These are phyloP conservation scores for Colletotrichum cuscutae DNA, from an alignment of 2,329 filamentous ascomycete genomes.

Conservation along the genomic window DNA sequence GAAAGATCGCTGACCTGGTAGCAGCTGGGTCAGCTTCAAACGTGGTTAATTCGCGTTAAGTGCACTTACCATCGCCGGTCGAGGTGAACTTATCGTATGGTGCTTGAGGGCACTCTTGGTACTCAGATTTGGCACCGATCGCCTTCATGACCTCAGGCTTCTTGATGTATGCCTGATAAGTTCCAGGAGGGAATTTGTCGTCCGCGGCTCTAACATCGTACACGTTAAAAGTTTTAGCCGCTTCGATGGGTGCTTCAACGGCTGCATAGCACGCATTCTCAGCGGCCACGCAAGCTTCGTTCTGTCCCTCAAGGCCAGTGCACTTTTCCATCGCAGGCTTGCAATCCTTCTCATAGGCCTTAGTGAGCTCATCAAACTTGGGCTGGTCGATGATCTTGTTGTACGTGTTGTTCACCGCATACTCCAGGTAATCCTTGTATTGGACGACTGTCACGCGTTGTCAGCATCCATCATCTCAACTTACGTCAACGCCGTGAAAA, in stretches of 20 bases:
- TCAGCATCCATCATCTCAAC: background rate
- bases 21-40: background rate
- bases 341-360: slow-evolving; percentile 38
- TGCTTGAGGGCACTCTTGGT: slow-evolving; percentile 51
- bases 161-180: slow-evolving; percentile 54
- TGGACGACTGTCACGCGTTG: slow-evolving; percentile 38
- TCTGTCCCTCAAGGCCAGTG: slow-evolving; percentile 34
- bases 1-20: slow-evolving; percentile 53
- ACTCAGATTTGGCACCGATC: slow-evolving; percentile 56
- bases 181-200: slow-evolving; percentile 50
- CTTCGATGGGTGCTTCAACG: slow-evolving; percentile 39
- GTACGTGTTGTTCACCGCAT: slow-evolving; percentile 56
- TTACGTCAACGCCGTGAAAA: background rate
- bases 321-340: slow-evolving; percentile 37
- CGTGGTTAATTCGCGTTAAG: background rate
- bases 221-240: slow-evolving; percentile 50
- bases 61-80: slow-evolving; percentile 51
- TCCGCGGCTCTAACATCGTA: slow-evolving; percentile 57
- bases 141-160: slow-evolving; percentile 47
- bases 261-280: slow-evolving; percentile 41
- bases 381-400: slow-evolving; percentile 39
- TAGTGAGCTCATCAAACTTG: slow-evolving; percentile 21
- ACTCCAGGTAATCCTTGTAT: slow-evolving; percentile 55
- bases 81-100: slow-evolving; percentile 48
- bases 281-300: slow-evolving; percentile 41